Conservation (phyloP, 2,329 filamentous ascomycete genomes). For the Ophioceras dolichostomum region DNA sequence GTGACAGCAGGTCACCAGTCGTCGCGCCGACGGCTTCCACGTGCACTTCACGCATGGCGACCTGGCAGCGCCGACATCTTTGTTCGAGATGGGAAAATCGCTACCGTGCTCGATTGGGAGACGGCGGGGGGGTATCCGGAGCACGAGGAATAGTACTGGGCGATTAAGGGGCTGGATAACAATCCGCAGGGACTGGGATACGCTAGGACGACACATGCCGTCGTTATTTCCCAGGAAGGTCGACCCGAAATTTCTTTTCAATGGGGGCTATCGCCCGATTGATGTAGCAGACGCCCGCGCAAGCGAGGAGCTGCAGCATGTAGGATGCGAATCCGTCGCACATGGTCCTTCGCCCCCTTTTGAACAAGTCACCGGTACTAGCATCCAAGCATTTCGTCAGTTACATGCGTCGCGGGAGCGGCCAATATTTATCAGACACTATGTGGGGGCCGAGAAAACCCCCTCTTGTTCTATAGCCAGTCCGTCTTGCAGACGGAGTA, state of each 20-base stretch:
- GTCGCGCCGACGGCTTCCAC: neutral
- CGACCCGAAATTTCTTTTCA: neutral
- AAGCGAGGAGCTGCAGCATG: no score
- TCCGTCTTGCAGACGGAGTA: no score
- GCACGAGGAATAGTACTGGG: neutral
- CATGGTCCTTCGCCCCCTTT: no score
- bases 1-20: neutral
- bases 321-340: no score
- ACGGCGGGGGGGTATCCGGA: neutral
- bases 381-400: no score
- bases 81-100: neutral
- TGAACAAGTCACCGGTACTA: no score
- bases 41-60: neutral
- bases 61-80: neutral
- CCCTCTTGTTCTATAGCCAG: no score
- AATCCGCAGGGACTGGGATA: neutral
- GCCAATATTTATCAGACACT: no score
- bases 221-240: neutral
- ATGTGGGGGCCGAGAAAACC: no score
- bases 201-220: neutral
- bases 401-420: no score
- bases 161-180: neutral
- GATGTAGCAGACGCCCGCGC: no score
- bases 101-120: neutral
- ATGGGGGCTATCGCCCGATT: no score